phyloP scores from a whole-genome alignment of 768 basidiomycete species.

The Agrocybe chaxingu region DNA sequence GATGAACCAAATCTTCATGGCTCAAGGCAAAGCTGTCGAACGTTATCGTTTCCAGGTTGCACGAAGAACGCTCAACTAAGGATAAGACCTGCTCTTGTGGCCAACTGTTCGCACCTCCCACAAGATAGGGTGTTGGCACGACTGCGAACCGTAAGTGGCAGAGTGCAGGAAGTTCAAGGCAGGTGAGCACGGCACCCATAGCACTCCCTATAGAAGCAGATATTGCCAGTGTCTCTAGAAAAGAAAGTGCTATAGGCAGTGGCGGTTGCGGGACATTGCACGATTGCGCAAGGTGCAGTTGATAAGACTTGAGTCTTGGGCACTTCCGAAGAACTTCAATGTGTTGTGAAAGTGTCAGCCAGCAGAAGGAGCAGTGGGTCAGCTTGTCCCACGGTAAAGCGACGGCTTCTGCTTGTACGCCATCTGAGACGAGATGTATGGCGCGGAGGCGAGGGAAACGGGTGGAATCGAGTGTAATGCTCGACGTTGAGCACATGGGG shows the following conservation, averaged over 20 bases:
- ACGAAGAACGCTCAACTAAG: constrained; percentile 19
- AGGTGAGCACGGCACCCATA: constrained; percentile 16
- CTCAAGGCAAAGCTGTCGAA: constrained; percentile 13
- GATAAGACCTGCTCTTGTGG: constrained; percentile 14
- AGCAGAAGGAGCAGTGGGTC: constrained; percentile 17
- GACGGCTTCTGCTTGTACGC: constrained; percentile 15
- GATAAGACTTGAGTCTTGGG: constrained; percentile 19
- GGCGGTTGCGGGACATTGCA: constrained; percentile 8
- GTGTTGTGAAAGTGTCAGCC: constrained; percentile 22
- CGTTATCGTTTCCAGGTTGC: constrained; percentile 9
- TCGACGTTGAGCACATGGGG: constrained; percentile 13
- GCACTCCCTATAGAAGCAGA: constrained; percentile 17
- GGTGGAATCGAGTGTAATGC: constrained; percentile 7
- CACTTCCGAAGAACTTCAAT: constrained; percentile 22
- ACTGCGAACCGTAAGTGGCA: constrained; percentile 13
- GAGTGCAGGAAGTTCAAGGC: constrained; percentile 19
- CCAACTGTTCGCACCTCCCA: constrained; percentile 16
- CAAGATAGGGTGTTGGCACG: constrained; percentile 20
- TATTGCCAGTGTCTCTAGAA: constrained; percentile 15
- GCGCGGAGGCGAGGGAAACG: constrained; percentile 14
- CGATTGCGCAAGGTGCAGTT: constrained; percentile 17
- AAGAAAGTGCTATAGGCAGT: constrained; percentile 7
- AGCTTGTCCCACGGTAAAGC: constrained; percentile 17
- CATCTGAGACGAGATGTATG: constrained; percentile 17
- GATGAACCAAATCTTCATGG: constrained; percentile 6